Conservation (phyloP, 1,284 basidiomycete genomes). For the Puccinia polysora region DNA sequence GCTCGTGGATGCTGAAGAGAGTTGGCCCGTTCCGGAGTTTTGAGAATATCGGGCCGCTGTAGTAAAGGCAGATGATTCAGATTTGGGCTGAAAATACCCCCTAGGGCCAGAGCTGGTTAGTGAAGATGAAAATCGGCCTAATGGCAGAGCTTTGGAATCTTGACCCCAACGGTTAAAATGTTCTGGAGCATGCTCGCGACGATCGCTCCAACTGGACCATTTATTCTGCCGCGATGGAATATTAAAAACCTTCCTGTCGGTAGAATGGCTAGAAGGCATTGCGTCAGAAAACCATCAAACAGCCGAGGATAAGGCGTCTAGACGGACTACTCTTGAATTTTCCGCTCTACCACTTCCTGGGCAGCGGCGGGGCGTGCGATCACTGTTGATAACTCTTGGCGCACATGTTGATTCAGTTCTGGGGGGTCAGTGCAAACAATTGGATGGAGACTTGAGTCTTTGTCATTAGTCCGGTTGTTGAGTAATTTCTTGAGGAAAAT, state of each 20-base stretch:
- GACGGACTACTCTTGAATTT: conserved; percentile 29
- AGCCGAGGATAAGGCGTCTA: neutral
- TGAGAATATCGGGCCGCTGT: too few relatives aligned
- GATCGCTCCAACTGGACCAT: neutral
- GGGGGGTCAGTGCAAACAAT: conserved; percentile 4
- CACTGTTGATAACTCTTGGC: conserved; percentile 27
- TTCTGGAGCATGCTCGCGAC: conserved; percentile 1
- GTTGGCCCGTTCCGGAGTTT: too few relatives aligned
- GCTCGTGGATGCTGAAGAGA: too few relatives aligned
- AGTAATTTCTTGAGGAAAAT: conserved; percentile 12
- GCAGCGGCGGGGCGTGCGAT: conserved; percentile 8
- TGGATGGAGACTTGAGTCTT: neutral
- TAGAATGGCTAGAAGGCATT: neutral
- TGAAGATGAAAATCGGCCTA: conserved; percentile 21
- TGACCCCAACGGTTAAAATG: neutral
- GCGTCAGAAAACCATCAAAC: neutral
- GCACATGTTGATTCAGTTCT: neutral
- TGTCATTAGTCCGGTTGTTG: neutral
- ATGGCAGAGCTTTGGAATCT: neutral
- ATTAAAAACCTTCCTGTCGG: conserved; percentile 3
- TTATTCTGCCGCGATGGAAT: neutral
- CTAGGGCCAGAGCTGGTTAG: too few relatives aligned
- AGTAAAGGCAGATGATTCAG: too few relatives aligned
- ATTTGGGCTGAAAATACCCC: too few relatives aligned
- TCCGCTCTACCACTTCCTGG: neutral